Evolutionary conservation across 2,329 filamentous ascomycete genomes (phyloP), one percentile per base, ranked within the genome.

Genomic region (Arachnomyces sp.): DNA sequence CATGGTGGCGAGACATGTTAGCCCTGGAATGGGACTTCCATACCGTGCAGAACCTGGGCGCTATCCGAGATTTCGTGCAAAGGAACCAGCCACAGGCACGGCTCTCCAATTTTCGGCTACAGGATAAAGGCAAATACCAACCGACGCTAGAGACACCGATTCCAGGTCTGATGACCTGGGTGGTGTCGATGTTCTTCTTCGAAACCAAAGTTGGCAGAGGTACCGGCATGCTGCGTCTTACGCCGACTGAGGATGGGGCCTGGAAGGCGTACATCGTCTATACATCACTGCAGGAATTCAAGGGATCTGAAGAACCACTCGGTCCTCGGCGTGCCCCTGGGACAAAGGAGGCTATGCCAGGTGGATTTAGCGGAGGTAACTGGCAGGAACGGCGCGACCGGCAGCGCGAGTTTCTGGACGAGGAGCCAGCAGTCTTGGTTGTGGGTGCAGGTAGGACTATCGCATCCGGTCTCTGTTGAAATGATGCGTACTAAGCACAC

Each of bases 1-100:
- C 63, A 7, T 65, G 61, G 57, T 65, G 63, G 60, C 57, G 63
- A 3, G 63, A 67, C 25, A 60, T 62, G 47, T 49, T 66, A n/a
- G 56, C 55, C 5, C 44, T 67, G 9, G 57, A 60, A 31, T 66
- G 63, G 63, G 59, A 66, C 29, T 53, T 64, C 37, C 63, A 56
- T 13, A 62, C 62, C 4, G 47, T 64, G 15, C 53, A 57, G 28
- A 53, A 51, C 3, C 50, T 50, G n/a, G 36, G 47, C 1, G 52
- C 53, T 4, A 65, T 66, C 15, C 44, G 52, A 15, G 44, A 47
- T 2, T 62, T 61, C 40, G 46, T 67, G 7, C 38, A 49, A 17
- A 36, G 47, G 12, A 50, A 52, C 18, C 56, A 62, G 33, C 38
- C 48, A 5, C 44, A 39, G 6, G 50, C 52, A 21, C 51, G 48